A percentile compares a stretch with the other conserved stretches of the same genome.
These are phyloP conservation scores for Corchorus olitorius DNA, from an alignment of 345 rosid genomes.

Conservation along the genomic window DNA sequence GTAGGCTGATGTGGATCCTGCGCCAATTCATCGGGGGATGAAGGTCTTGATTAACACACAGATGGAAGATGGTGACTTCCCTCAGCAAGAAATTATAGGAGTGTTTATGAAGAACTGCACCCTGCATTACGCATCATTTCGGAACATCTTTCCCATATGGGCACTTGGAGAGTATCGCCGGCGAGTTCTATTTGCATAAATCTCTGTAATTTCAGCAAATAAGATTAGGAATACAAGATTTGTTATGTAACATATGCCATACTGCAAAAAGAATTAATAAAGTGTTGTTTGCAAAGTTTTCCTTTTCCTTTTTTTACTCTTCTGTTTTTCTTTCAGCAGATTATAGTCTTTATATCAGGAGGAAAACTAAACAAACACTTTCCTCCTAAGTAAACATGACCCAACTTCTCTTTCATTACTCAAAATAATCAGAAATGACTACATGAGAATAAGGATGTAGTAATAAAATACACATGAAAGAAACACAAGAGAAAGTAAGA, in stretches of 20 bases:
- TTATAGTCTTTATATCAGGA: too few relatives aligned
- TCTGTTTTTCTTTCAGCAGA: too few relatives aligned
- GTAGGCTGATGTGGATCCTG: slow-evolving; percentile 36
- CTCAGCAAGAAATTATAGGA: slow-evolving; percentile 56
- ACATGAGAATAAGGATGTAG: not conserved
- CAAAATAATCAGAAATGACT: slow-evolving; percentile 1
- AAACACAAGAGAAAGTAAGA: not conserved
- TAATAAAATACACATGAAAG: not conserved
- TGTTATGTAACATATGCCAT: too few relatives aligned
- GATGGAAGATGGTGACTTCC: slow-evolving; percentile 61
- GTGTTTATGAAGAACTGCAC: slow-evolving; percentile 47
- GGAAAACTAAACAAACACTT: too few relatives aligned
- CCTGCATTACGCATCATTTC: slow-evolving; percentile 45
- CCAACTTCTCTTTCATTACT: not conserved
- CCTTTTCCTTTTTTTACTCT: too few relatives aligned
- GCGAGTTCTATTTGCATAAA: slow-evolving; percentile 21
- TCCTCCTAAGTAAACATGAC: not conserved
- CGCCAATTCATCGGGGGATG: slow-evolving; percentile 46
- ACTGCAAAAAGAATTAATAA: too few relatives aligned
- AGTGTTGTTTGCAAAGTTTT: too few relatives aligned
- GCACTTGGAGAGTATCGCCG: slow-evolving; percentile 47
- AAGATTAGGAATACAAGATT: not conserved
- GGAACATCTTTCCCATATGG: slow-evolving; percentile 58
- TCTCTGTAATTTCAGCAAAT: not conserved
- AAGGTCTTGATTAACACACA: slow-evolving; percentile 48